phyloP scores from a whole-genome alignment of 768 basidiomycete genomes.

The Tephrocybe rancida region DNA sequence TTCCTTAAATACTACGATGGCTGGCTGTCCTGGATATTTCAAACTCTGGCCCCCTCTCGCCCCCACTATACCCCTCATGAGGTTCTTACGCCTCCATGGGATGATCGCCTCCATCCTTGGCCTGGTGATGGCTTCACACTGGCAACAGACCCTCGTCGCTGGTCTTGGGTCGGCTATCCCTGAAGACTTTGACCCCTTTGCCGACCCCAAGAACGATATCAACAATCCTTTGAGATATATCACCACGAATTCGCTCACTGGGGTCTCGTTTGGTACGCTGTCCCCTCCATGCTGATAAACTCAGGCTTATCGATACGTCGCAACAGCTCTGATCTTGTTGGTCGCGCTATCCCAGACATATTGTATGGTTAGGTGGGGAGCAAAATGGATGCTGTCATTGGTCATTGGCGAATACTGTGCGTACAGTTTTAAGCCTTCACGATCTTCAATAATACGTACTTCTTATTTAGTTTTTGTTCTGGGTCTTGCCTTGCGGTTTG shows the following conservation, averaged over 20 bases:
- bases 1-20: too few relatives aligned
- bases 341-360: conserved; percentile 48
- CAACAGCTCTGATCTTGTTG: conserved; percentile 38
- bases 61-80: conserved; percentile 1
- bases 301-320: too few relatives aligned
- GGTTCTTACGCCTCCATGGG: not conserved
- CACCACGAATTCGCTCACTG: conserved; percentile 52
- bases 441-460: not conserved
- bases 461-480: conserved; percentile 47
- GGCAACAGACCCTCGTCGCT: not conserved
- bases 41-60: not conserved
- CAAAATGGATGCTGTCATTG: conserved; percentile 63
- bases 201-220: conserved; percentile 52
- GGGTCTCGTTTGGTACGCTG: conserved; percentile 38
- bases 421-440: conserved; percentile 16
- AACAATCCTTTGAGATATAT: conserved; percentile 60
- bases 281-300: not conserved
- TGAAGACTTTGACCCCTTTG: conserved; percentile 36
- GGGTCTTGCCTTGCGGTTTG: conserved; percentile 60
- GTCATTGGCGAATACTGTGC: conserved; percentile 58
- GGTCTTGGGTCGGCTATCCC: conserved; percentile 1
- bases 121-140: conserved; percentile 1
- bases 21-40: too few relatives aligned
- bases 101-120: not conserved
- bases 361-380: conserved; percentile 44